Evolutionary conservation across 2,329 filamentous ascomycete species (phyloP).

Genomic region (Fusarium scirpi): DNA sequence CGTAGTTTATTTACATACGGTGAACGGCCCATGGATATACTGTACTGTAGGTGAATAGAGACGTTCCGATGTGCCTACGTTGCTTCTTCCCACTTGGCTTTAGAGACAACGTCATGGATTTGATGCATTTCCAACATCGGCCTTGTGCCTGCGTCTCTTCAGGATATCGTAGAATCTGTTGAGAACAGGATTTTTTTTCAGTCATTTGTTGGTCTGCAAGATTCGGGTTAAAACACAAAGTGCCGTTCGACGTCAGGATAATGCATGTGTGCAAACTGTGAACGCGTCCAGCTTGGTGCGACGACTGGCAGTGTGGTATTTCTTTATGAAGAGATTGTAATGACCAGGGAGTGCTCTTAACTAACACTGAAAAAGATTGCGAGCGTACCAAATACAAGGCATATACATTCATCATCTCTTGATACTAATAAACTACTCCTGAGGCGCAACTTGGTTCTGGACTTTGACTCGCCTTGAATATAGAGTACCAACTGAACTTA

Average conservation of each 20-base stretch:
- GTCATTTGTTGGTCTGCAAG: not conserved
- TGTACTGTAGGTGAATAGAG: constrained; percentile 21
- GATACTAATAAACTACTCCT: not conserved
- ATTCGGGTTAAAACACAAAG: not conserved
- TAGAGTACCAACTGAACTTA: not conserved
- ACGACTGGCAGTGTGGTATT: not conserved
- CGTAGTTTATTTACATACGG: constrained; percentile 16
- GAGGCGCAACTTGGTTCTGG: not conserved
- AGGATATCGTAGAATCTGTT: constrained; percentile 16
- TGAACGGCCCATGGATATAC: constrained; percentile 6
- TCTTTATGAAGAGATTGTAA: not conserved
- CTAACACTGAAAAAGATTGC: not conserved
- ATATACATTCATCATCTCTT: not conserved
- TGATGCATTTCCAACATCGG: constrained; percentile 30
- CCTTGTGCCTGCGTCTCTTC: constrained; percentile 30
- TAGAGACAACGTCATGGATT: constrained; percentile 29
- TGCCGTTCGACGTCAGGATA: not conserved
- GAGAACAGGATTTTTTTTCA: not conserved
- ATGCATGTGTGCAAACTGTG: not conserved
- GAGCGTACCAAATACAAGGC: not conserved
- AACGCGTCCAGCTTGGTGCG: not conserved
- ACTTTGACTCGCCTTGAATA: not conserved
- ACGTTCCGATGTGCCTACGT: constrained; percentile 15
- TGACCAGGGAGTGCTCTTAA: not conserved
- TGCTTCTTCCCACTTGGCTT: constrained; percentile 25